Base-by-base conservation (phyloP, 2,329 filamentous ascomycete genomes). In the Pseudocercospora pini-densiflorae region DNA sequence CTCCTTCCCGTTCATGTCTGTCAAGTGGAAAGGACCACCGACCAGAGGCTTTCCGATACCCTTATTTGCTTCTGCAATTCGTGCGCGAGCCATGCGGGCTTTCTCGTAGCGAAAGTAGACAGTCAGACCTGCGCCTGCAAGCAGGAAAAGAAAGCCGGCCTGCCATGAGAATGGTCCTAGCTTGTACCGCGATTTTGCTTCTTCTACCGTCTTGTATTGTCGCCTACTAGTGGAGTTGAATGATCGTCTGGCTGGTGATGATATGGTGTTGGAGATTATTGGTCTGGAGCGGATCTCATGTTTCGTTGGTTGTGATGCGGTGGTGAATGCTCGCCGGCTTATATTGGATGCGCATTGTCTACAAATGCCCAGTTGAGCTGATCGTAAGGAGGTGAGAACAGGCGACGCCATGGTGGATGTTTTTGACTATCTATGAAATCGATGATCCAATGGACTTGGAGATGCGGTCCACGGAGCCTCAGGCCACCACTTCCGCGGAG, bases 41-140 rank as follows among this genome's bases (percentile, higher is more conserved):
- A 99, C 94, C 83, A 97, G 96, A 36, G 95, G 95, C 77, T 88
- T 90, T 0, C 95, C 95, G 5, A 97, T 90, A 10, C 94, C 94
- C 82, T 99, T 99, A 71, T 91, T 91, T 73, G 94, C 91, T 77
- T 98, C 94, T 7, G 93, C 93, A 72, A 97, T 88, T 64, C 93
- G 87, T 83, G 94, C 92, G 69, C 94, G 88, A 77, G 95, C 90
- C 88, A 99, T 90, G 75, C 95, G 90, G 74, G 88, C 88, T 84
- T 98, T 98, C 80, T 99, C 95, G 74, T 89, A 88, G 75, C 94
- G 92, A 81, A 99, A 98, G 79, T 98, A 99, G 81, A 92, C 88
- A 67, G 93, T 89, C 75, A 99, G 85, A 29, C 88, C 90, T 12
- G 83, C 89, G 73, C 92, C 93, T 2, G 93, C 91, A 55, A 86